phyloP scores from a whole-genome alignment of 441 rosid species.

The Croton setiger region DNA sequence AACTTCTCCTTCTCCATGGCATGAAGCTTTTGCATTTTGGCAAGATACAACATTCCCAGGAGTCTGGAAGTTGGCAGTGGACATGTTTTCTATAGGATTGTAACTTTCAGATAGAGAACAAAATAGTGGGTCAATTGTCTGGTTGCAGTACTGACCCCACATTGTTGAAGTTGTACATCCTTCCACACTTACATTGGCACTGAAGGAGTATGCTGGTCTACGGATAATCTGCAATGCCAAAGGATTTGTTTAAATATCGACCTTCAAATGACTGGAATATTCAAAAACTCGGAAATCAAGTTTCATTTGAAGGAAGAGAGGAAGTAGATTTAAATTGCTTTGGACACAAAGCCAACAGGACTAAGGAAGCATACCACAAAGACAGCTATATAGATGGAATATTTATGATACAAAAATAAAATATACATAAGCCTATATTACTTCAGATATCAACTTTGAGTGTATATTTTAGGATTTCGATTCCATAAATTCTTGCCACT shows the following conservation, averaged over 20 bases:
- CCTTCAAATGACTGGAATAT: background rate
- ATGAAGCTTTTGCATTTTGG: slow-evolving; percentile 42
- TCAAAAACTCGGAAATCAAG: slow-evolving; percentile 5
- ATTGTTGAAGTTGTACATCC: slow-evolving; percentile 71
- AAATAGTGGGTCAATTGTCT: slow-evolving; percentile 60
- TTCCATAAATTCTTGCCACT: background rate
- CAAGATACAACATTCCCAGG: slow-evolving; percentile 52
- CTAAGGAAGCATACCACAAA: background rate
- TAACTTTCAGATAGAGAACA: slow-evolving; percentile 51
- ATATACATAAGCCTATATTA: background rate
- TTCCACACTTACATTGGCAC: slow-evolving; percentile 77
- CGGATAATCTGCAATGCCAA: slow-evolving; percentile 65
- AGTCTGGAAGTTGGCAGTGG: slow-evolving; percentile 19
- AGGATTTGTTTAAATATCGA: slow-evolving; percentile 22
- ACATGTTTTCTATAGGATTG: slow-evolving; percentile 26
- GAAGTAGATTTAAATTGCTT: background rate
- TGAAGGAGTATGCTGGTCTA: slow-evolving; percentile 64
- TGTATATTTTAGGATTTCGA: background rate
- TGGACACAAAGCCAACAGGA: background rate
- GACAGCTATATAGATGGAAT: slow-evolving; percentile 2
- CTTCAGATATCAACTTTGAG: slow-evolving; percentile 6
- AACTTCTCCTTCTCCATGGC: slow-evolving; percentile 51
- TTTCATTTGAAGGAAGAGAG: slow-evolving; percentile 1
- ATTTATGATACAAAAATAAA: background rate
- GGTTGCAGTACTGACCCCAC: slow-evolving; percentile 93